Conservation (phyloP, 2,329 filamentous ascomycete genomes). For the Ophiocordyceps australis region DNA sequence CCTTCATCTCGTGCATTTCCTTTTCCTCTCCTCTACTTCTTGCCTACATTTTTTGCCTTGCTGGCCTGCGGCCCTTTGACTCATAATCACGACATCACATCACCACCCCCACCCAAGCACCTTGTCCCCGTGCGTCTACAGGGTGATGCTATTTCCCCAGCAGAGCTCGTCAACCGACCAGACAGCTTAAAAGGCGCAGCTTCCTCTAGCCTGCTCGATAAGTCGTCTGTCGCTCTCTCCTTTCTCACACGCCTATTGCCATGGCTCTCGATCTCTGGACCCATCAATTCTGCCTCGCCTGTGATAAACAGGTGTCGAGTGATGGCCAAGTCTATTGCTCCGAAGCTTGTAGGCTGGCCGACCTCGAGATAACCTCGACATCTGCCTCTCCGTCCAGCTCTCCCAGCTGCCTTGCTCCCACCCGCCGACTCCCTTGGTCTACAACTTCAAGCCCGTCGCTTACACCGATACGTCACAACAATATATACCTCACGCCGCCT, state of each 20-base stretch:
- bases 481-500: too few species aligned
- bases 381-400: slow-evolving; percentile 40
- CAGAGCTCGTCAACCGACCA: slow-evolving; percentile 1
- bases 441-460: slow-evolving; percentile 5
- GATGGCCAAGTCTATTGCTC: slow-evolving; percentile 76
- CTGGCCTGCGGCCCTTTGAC: slow-evolving; percentile 4
- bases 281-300: slow-evolving; percentile 84
- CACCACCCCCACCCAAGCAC: slow-evolving; percentile 1
- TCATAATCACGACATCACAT: slow-evolving; percentile 5
- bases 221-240: slow-evolving; percentile 6
- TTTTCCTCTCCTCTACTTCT: not conserved
- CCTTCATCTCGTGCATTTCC: not conserved
- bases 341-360: slow-evolving; percentile 73
- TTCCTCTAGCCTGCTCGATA: slow-evolving; percentile 2
- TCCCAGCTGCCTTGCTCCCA: slow-evolving; percentile 25
- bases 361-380: slow-evolving; percentile 56
- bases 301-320: slow-evolving; percentile 62
- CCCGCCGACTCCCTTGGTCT: slow-evolving; percentile 28
- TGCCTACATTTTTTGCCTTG: not conserved
- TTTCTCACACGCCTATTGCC: slow-evolving; percentile 9
- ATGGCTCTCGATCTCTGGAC: slow-evolving; percentile 55
- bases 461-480: too few species aligned
- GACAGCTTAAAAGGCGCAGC: slow-evolving; percentile 1
- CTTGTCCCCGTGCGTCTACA: slow-evolving; percentile 1
- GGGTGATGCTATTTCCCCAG: slow-evolving; percentile 1